Conservation (phyloP, 805 yeast species). For the Kluyveromyces nonfermentans region DNA sequence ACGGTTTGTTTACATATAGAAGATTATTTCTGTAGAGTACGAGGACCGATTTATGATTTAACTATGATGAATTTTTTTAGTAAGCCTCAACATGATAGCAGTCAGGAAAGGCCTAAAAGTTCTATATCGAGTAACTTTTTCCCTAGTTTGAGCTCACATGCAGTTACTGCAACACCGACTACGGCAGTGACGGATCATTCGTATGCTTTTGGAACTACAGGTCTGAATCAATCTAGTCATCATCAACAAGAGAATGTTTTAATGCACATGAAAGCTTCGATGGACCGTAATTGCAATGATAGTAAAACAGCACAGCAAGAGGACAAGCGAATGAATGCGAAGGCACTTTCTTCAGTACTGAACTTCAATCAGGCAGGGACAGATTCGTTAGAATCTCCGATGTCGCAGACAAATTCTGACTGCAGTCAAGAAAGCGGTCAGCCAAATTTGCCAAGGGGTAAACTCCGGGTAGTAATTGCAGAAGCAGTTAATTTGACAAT, state of each 20-base stretch:
- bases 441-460: slow-evolving; percentile 57
- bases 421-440: not conserved
- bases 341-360: not conserved
- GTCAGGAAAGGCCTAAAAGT: slow-evolving; percentile 3
- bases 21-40: not conserved
- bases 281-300: not conserved
- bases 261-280: slow-evolving; percentile 3
- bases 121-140: slow-evolving; percentile 15
- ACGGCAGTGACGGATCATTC: slow-evolving; percentile 57
- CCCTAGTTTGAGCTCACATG: slow-evolving; percentile 34
- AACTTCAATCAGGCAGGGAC: not conserved
- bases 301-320: not conserved
- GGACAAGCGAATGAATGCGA: not conserved
- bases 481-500: slow-evolving; percentile 68
- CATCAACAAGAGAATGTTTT: slow-evolving; percentile 1
- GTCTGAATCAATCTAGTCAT: slow-evolving; percentile 18
- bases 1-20: not conserved
- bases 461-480: slow-evolving; percentile 66
- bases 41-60: not conserved
- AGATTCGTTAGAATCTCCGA: not conserved
- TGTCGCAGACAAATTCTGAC: not conserved
- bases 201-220: slow-evolving; percentile 62
- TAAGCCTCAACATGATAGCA: slow-evolving; percentile 7
- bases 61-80: slow-evolving; percentile 25
- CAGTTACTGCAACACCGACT: slow-evolving; percentile 48